Conservation (phyloP, 352 stramenopile genomes). For the Globisporangium viniferum region DNA sequence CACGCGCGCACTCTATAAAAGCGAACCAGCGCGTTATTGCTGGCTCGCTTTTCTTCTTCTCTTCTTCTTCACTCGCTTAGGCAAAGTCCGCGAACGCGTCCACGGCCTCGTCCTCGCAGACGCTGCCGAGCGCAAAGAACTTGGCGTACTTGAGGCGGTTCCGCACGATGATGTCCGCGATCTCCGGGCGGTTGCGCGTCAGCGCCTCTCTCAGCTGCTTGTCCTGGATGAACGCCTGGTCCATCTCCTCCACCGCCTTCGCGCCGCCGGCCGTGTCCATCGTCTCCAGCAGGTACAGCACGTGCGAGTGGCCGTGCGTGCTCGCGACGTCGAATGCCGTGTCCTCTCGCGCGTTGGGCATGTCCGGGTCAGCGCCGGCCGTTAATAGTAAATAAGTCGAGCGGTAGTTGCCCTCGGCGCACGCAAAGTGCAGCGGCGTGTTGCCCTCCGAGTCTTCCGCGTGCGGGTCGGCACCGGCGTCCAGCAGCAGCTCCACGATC, state of each 20-base stretch:
- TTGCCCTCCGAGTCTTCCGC: constrained; percentile 77
- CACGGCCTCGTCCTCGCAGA: constrained; percentile 53
- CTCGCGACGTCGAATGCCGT: constrained; percentile 79
- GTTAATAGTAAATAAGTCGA: constrained; percentile 76
- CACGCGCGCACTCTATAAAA: neutral
- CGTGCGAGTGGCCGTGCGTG: constrained; percentile 57
- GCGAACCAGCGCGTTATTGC: neutral
- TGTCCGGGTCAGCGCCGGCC: constrained; percentile 79
- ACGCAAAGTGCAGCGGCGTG: constrained; percentile 78
- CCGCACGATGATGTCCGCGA: constrained; percentile 72
- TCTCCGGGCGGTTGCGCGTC: constrained; percentile 57
- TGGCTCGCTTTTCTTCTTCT: neutral
- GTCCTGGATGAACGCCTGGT: constrained; percentile 63
- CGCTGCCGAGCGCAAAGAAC: constrained; percentile 54
- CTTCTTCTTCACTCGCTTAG: neutral
- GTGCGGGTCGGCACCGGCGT: constrained; percentile 70
- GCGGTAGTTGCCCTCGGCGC: constrained; percentile 70
- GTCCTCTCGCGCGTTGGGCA: constrained; percentile 78
- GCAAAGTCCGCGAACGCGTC: constrained; percentile 40
- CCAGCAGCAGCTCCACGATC: constrained; percentile 69
- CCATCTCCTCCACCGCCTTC: constrained; percentile 55
- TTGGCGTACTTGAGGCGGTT: constrained; percentile 75
- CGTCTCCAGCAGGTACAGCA: constrained; percentile 78
- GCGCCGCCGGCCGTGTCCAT: constrained; percentile 60
- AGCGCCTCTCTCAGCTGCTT: constrained; percentile 57